Conservation (phyloP, 2,329 filamentous ascomycete species). For the Epicoccum nigrum region DNA sequence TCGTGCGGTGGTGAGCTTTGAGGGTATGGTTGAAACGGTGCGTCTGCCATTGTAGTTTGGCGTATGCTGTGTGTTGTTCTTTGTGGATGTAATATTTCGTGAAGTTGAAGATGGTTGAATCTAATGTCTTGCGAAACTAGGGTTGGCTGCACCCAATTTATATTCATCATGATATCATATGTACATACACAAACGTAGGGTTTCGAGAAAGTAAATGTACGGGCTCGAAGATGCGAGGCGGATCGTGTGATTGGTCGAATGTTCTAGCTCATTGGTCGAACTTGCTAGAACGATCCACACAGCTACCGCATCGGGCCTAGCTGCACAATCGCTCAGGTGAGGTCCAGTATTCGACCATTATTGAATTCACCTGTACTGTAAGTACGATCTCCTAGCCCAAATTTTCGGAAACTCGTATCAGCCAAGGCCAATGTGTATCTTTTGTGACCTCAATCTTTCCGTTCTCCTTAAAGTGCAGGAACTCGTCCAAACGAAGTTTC, state of each 20-base stretch:
- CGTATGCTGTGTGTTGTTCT: neutral
- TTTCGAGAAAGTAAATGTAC: neutral
- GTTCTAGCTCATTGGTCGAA: conserved; percentile 16
- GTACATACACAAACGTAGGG: neutral
- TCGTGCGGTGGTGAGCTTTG: neutral
- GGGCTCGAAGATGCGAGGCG: conserved; percentile 8
- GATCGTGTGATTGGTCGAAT: conserved; percentile 18
- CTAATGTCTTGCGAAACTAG: neutral
- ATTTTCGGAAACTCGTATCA: conserved; percentile 4
- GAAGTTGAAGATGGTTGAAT: neutral
- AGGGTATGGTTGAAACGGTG: neutral
- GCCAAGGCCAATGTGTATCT: conserved; percentile 9
- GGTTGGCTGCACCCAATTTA: neutral
- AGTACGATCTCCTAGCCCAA: neutral
- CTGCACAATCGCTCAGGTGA: no score
- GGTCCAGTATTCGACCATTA: no score
- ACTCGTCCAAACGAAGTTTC: neutral
- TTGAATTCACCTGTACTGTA: neutral
- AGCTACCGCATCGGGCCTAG: neutral
- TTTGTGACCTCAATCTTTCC: neutral
- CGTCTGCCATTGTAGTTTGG: conserved; percentile 10
- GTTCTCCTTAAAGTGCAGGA: conserved; percentile 2
- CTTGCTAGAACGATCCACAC: conserved; percentile 12
- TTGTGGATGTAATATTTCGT: neutral
- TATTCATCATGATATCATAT: neutral